Base-by-base conservation (phyloP, 2,329 filamentous ascomycete genomes). In the Huntiella moniliformis region DNA sequence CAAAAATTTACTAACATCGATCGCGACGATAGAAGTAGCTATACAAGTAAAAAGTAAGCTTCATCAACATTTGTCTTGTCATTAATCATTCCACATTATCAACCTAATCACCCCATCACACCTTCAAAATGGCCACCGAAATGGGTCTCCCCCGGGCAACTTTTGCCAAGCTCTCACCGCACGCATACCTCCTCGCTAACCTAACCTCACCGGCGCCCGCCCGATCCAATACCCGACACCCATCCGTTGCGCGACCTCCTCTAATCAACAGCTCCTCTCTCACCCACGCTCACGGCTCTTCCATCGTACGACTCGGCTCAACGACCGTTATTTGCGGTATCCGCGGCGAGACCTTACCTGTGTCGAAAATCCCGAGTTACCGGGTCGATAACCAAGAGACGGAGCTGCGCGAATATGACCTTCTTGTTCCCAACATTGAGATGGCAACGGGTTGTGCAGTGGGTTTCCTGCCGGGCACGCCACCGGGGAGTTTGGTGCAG, bases 241-340 rank as follows among this genome's bases (percentile, higher is more conserved):
- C 82, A 5, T 65, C 71, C 28, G 72, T 87, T 55, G 74, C 78
- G 49, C 79, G 91, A 38, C 60, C 68, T 16, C 77, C 82, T n/a
- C 76, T 77, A 32, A 69, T 91, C 54, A 91, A 95, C 61, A 76
- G 77, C 0, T 82, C 82, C 18, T 91, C 84, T 16, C 67, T 98
- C 42, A 83, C 85, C 1, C 86, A 98, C 60, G 81, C 85, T 47
- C 79, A 93, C 58, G 91, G 91, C 44, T 92, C 84, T 55, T 81
- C 88, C 1, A 79, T 96, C 0, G 82, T 96, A 42, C 76, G 91
- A 33, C 68, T 82, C 44, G 91, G 91, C 40, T 84, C 92, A 60
- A 96, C 88, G 1, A 86, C 85, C 1, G 84, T 87, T n/a, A 87
- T 98, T 34, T 95, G 87, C 58, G 91, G 88, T 48, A 77, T 98